Evolutionary conservation across 2,329 filamentous ascomycete genomes (phyloP).

Genomic region (Alternaria conjuncta): DNA sequence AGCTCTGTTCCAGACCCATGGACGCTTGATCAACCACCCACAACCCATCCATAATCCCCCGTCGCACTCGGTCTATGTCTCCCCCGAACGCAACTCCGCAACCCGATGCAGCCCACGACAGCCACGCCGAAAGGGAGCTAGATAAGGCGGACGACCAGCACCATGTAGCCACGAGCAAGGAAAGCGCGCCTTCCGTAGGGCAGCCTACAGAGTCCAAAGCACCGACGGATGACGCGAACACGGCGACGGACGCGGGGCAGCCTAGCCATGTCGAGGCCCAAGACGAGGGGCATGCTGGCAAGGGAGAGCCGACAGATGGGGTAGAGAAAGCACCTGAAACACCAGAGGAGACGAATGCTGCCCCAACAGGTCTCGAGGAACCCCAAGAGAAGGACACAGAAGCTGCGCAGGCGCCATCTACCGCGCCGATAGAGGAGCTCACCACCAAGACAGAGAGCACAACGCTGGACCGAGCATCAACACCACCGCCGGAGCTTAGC

Average conservation of each 20-base stretch:
- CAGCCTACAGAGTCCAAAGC: neutral
- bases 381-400: neutral
- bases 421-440: conserved; percentile 24
- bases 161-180: conserved; percentile 2
- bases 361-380: neutral
- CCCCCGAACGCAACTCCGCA: conserved; percentile 39
- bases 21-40: conserved; percentile 18
- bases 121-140: conserved; percentile 25
- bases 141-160: conserved; percentile 18
- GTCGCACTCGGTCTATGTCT: conserved; percentile 45
- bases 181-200: neutral
- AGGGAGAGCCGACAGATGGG: neutral
- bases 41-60: conserved; percentile 5
- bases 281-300: conserved; percentile 11
- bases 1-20: conserved; percentile 27
- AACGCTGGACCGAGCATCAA: conserved; percentile 19
- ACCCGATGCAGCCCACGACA: conserved; percentile 35
- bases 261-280: conserved; percentile 10
- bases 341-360: neutral
- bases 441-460: conserved; percentile 25
- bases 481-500: conserved; percentile 26
- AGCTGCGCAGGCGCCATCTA: conserved; percentile 6
- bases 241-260: conserved; percentile 31
- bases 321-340: neutral
- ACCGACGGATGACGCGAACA: conserved; percentile 1